Percentiles rank a stretch among this genome's conserved stretches.
These are phyloP conservation scores for Backusella tarrabulga DNA, from an alignment of 192 early-diverging fungal species.

Conservation along the genomic window DNA sequence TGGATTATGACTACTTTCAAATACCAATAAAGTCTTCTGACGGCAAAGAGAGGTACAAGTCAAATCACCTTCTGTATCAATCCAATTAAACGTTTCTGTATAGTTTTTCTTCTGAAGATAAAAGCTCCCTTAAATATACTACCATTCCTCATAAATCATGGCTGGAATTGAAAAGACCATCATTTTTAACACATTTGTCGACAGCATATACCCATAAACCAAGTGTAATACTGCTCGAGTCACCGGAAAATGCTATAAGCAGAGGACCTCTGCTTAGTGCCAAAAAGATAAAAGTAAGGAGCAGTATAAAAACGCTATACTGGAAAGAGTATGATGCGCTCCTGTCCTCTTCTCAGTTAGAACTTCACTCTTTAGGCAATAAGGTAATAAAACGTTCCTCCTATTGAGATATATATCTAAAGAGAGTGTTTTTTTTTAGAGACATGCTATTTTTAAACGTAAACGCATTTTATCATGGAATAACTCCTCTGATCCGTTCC, in stretches of 20 bases:
- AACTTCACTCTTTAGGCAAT: background rate
- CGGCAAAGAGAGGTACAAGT: background rate
- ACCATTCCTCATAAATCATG: background rate
- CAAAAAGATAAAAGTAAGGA: background rate
- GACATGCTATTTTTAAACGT: background rate
- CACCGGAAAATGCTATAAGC: background rate
- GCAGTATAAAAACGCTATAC: background rate
- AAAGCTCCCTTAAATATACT: background rate
- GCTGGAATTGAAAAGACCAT: background rate
- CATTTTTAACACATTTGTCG: background rate
- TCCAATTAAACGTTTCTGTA: background rate
- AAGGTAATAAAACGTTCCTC: background rate
- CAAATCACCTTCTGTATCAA: too few relatives aligned
- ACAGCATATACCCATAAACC: background rate
- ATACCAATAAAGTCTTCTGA: background rate
- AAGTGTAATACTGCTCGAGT: background rate
- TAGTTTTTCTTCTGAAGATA: background rate
- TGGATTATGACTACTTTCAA: background rate
- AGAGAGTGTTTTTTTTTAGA: background rate
- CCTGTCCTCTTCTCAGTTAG: background rate
- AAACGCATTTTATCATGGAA: background rate
- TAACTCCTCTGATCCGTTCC: background rate
- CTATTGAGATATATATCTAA: background rate
- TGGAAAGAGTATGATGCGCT: background rate
- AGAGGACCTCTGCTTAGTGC: background rate